Evolutionary conservation across 2,329 filamentous ascomycete species (phyloP).

Genomic region (Hymenoscyphus linearis): DNA sequence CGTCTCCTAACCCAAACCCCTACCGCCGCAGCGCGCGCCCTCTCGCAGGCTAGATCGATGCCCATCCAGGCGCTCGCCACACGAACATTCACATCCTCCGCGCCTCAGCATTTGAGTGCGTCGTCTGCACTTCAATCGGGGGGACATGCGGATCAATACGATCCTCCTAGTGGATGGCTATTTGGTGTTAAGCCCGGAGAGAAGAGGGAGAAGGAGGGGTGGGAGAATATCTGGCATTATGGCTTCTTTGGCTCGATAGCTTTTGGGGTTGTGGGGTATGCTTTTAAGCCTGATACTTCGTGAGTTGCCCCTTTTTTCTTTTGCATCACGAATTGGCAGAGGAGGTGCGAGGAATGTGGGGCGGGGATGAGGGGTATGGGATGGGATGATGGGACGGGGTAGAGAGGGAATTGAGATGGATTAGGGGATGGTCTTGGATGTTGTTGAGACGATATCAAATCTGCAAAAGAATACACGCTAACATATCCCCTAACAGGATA

Average conservation of each 20-base stretch:
- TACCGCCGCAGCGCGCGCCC: background rate
- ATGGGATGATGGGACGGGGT: background rate
- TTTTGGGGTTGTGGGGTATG: conserved; percentile 73
- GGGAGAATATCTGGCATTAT: conserved; percentile 83
- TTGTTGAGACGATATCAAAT: background rate
- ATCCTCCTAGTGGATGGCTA: conserved; percentile 86
- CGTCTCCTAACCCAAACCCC: conserved; percentile 1
- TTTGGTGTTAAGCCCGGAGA: conserved; percentile 92
- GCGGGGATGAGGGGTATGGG: background rate
- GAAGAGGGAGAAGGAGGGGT: conserved; percentile 93
- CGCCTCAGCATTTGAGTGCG: background rate
- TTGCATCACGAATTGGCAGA: background rate
- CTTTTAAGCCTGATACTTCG: conserved; percentile 98
- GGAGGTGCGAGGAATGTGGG: background rate
- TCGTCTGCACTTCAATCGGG: too few species aligned
- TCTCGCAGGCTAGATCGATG: background rate
- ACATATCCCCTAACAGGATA: conserved; percentile 57
- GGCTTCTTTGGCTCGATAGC: conserved; percentile 77
- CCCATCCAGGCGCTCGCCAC: background rate
- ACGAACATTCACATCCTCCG: background rate
- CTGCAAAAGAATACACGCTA: conserved; percentile 6
- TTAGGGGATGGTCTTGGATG: background rate
- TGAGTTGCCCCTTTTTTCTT: conserved; percentile 51
- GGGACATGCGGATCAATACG: conserved; percentile 62
- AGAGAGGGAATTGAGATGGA: conserved; percentile 2